These are phyloP conservation scores for Pterula multifida DNA, from an alignment of 1,284 basidiomycete species.

Conservation along the genomic window DNA sequence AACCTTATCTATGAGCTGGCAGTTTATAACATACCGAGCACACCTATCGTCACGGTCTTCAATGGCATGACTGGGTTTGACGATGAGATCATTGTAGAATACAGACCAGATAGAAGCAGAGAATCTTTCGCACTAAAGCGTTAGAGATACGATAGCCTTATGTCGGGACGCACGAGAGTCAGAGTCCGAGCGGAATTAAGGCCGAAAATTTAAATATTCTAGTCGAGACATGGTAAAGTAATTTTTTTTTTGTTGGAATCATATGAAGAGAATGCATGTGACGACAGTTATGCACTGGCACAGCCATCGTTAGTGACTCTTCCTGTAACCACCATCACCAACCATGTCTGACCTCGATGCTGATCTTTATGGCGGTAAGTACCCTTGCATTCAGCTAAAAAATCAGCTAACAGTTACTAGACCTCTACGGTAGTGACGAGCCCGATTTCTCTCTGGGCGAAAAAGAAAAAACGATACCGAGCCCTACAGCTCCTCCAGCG, in stretches of 20 bases:
- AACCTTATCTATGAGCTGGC: slow-evolving; percentile 2
- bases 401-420: slow-evolving; percentile 21
- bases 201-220: neutral
- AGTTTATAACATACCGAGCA: slow-evolving; percentile 13
- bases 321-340: neutral
- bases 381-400: slow-evolving; percentile 5
- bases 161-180: neutral
- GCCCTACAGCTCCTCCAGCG: slow-evolving; percentile 12
- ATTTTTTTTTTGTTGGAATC: neutral
- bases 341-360: slow-evolving; percentile 70
- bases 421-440: slow-evolving; percentile 73
- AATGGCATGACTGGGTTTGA: no score
- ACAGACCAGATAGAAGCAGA: neutral
- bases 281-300: neutral
- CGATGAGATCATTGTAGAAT: neutral
- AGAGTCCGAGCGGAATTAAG: no score
- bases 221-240: neutral
- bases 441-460: slow-evolving; percentile 30
- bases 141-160: neutral
- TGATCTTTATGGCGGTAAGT: slow-evolving; percentile 71
- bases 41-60: slow-evolving; percentile 15
- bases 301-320: neutral
- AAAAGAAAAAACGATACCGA: slow-evolving; percentile 10
- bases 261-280: neutral
- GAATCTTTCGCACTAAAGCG: no score